Conservation (phyloP, 371 early-diverging fungal species). For the Apophysomyces sp. region DNA sequence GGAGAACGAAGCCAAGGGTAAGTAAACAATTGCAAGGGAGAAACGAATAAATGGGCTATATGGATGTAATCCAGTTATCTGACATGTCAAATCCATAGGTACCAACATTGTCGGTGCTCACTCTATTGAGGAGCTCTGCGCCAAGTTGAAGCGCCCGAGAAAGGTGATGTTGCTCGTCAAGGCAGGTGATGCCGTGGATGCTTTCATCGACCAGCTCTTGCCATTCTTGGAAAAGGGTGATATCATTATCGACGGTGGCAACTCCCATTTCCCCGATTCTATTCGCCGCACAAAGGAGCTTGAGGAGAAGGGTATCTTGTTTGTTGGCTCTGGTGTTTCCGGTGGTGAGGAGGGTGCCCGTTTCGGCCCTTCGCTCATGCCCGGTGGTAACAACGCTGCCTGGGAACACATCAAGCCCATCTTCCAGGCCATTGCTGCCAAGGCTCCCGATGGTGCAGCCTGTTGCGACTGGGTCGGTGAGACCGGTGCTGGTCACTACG, state of each 20-base stretch:
- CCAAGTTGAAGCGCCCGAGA: constrained; percentile 91
- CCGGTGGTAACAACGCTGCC: constrained; percentile 93
- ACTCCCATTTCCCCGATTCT: constrained; percentile 98
- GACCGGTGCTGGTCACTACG: constrained; percentile 98
- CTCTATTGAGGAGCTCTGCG: constrained; percentile 90
- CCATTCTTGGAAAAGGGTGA: constrained; percentile 90
- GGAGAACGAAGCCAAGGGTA: constrained; percentile 94
- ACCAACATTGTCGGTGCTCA: constrained; percentile 94
- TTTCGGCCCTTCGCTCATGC: constrained; percentile 98
- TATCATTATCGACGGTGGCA: constrained; percentile 99
- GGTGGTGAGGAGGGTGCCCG: constrained; percentile 99
- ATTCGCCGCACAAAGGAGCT: constrained; percentile 88
- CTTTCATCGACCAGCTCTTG: constrained; percentile 88
- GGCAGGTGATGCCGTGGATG: constrained; percentile 96
- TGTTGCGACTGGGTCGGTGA: constrained; percentile 99
- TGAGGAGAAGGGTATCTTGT: constrained; percentile 87
- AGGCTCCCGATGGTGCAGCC: constrained; percentile 81
- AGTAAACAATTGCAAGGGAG: constrained; percentile 9
- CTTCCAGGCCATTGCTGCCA: constrained; percentile 95
- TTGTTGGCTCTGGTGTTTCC: constrained; percentile 98
- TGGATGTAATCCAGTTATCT: too few relatives aligned
- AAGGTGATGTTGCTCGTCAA: constrained; percentile 98
- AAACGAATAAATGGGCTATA: too few relatives aligned
- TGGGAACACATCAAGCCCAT: constrained; percentile 94
- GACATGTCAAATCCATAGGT: too few relatives aligned